These are phyloP conservation scores for Xerocomus potaroensis DNA, from an alignment of 768 basidiomycete genomes.

Conservation along the genomic window DNA sequence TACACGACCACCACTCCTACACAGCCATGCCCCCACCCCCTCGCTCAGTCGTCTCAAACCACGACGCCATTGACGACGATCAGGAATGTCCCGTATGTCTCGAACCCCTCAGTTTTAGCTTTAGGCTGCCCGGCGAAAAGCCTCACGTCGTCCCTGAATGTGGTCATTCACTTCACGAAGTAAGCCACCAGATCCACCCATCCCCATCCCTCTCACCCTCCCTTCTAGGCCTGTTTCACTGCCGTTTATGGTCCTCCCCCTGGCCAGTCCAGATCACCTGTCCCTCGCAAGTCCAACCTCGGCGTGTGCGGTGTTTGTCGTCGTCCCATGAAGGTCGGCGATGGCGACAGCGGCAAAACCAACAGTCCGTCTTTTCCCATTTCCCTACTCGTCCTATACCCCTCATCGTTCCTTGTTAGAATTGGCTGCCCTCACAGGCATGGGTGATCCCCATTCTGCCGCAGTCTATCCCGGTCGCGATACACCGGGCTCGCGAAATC, in stretches of 20 bases:
- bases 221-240: conserved; percentile 82
- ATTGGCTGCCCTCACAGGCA: conserved; percentile 89
- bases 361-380: conserved; percentile 65
- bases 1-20: conserved; percentile 46
- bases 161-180: conserved; percentile 96
- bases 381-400: not conserved
- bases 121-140: conserved; percentile 92
- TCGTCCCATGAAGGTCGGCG: conserved; percentile 93
- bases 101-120: conserved; percentile 90
- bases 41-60: conserved; percentile 67
- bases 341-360: conserved; percentile 74
- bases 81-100: conserved; percentile 96
- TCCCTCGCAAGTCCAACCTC: conserved; percentile 70
- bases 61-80: conserved; percentile 66
- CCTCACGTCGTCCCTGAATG: conserved; percentile 97
- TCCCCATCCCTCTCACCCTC: conserved; percentile 6
- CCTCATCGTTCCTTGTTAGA: conserved; percentile 48
- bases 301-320: conserved; percentile 98
- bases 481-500: conserved; percentile 37
- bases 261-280: conserved; percentile 46
- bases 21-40: conserved; percentile 60
- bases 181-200: conserved; percentile 23
- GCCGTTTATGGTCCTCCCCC: conserved; percentile 93
- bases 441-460: conserved; percentile 58
- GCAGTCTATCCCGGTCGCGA: conserved; percentile 69